phyloP scores from a whole-genome alignment of 495 filamentous ascomycete genomes.

The Aspergillus bridgeri region DNA sequence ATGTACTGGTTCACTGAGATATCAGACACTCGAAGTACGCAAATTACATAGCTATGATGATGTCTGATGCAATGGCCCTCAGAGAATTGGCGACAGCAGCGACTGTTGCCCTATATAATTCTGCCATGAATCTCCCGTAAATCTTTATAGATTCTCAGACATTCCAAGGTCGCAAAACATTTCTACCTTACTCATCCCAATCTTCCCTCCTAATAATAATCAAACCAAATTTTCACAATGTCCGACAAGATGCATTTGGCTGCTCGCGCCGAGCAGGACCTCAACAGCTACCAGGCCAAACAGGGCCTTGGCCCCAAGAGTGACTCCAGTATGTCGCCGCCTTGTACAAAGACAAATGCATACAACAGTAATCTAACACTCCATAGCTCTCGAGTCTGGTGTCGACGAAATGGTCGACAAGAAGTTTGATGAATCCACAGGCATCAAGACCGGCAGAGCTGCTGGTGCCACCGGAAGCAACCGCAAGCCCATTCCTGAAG shows the following conservation, averaged over 20 bases:
- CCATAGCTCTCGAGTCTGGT: conserved; percentile 49
- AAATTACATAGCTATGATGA: conserved; percentile 43
- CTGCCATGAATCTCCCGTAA: not conserved
- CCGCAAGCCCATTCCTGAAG: conserved; percentile 46
- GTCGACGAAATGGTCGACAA: conserved; percentile 44
- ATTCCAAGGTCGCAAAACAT: not conserved
- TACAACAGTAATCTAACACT: not conserved
- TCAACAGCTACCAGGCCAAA: conserved; percentile 53
- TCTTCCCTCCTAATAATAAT: not conserved
- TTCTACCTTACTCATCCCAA: not conserved
- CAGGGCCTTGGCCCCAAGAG: conserved; percentile 39
- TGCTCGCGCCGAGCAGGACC: conserved; percentile 48
- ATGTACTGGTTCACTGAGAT: not conserved
- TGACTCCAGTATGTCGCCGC: conserved; percentile 40
- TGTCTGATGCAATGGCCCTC: conserved; percentile 30
- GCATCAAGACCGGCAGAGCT: conserved; percentile 45
- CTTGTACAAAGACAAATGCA: not conserved
- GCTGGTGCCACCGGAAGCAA: conserved; percentile 49
- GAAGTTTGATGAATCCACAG: conserved; percentile 41
- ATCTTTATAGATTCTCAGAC: not conserved
- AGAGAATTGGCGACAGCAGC: not conserved
- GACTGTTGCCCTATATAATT: not conserved
- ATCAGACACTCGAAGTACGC: not conserved
- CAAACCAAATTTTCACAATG: conserved; percentile 28
- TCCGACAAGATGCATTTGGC: conserved; percentile 38